These are phyloP conservation scores for Deinandra increscens DNA, from an alignment of 129 eudicot species.

Conservation along the genomic window DNA sequence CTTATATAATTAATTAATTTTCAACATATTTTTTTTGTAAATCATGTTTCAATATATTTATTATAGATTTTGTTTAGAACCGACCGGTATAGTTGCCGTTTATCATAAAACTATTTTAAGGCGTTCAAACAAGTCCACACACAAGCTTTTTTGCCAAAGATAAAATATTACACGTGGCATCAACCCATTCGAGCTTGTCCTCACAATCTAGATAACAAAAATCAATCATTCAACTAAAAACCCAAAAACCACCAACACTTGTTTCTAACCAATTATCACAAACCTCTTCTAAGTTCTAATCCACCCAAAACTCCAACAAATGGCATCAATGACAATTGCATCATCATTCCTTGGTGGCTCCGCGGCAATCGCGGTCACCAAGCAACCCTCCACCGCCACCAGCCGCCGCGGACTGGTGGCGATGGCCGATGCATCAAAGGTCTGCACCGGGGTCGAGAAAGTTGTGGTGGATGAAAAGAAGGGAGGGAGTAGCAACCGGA, in stretches of 20 bases:
- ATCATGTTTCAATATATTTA: too few species aligned
- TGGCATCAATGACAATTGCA: slow-evolving; percentile 81
- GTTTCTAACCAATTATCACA: slow-evolving; percentile 21
- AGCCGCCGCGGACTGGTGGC: slow-evolving; percentile 46
- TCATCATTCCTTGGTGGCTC: slow-evolving; percentile 70
- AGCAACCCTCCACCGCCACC: slow-evolving; percentile 42
- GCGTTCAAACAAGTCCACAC: slow-evolving; percentile 27
- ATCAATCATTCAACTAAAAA: slow-evolving; percentile 38
- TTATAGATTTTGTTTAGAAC: too few species aligned
- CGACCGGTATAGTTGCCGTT: too few species aligned
- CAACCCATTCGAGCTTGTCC: slow-evolving; percentile 37
- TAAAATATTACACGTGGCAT: slow-evolving; percentile 47
- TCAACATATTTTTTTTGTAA: too few species aligned
- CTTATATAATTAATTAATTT: too few species aligned
- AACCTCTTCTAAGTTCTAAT: not conserved
- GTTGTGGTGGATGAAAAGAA: slow-evolving; percentile 24
- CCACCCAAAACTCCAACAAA: slow-evolving; percentile 32
- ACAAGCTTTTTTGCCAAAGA: slow-evolving; percentile 26
- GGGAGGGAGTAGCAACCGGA: slow-evolving; percentile 36
- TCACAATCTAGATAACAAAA: slow-evolving; percentile 40
- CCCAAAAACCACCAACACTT: slow-evolving; percentile 15
- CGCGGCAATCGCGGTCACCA: slow-evolving; percentile 31
- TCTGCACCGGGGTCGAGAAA: slow-evolving; percentile 29
- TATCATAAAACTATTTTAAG: not conserved
- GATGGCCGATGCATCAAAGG: slow-evolving; percentile 50